Evolutionary conservation across 202 grass and related monocot species (phyloP).

Genomic region (Saccharum hybrid): DNA sequence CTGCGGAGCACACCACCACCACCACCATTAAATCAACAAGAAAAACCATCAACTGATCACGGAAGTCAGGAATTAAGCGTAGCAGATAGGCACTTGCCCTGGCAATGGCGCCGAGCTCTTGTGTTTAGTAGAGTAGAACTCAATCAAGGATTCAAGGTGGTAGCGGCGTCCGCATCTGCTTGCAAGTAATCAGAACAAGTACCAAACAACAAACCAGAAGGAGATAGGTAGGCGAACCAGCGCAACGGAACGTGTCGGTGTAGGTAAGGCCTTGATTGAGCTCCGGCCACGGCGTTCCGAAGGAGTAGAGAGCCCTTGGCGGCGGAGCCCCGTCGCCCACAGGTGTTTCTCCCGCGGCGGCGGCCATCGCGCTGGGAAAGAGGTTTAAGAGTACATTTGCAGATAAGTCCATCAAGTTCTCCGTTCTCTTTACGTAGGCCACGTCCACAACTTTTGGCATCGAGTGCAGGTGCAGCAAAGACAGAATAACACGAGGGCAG

Average conservation of each 20-base stretch:
- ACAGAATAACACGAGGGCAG: too few relatives aligned
- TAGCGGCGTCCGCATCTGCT: conserved; percentile 38
- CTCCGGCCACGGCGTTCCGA: conserved; percentile 73
- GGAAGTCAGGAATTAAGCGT: conserved; percentile 11
- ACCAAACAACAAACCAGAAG: neutral
- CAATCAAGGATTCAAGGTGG: conserved; percentile 57
- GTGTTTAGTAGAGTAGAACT: conserved; percentile 69
- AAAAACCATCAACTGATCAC: conserved; percentile 22
- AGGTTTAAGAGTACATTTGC: conserved; percentile 19
- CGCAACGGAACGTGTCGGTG: conserved; percentile 64
- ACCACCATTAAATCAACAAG: conserved; percentile 36
- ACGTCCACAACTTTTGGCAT: too few relatives aligned
- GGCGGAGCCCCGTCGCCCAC: conserved; percentile 7
- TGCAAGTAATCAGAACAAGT: conserved; percentile 37
- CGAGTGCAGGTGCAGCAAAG: too few relatives aligned
- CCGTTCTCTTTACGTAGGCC: neutral
- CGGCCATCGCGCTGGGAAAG: conserved; percentile 37
- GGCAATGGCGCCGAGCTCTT: conserved; percentile 76
- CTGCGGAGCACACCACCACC: conserved; percentile 44
- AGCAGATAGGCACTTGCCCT: conserved; percentile 36
- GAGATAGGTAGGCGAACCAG: conserved; percentile 5
- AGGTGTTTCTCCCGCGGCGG: conserved; percentile 18
- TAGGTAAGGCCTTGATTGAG: conserved; percentile 81
- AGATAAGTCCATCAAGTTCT: neutral
- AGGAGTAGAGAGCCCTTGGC: conserved; percentile 47